Evolutionary conservation across 352 stramenopile genomes (phyloP).

Genomic region (Pythium aristosporum): DNA sequence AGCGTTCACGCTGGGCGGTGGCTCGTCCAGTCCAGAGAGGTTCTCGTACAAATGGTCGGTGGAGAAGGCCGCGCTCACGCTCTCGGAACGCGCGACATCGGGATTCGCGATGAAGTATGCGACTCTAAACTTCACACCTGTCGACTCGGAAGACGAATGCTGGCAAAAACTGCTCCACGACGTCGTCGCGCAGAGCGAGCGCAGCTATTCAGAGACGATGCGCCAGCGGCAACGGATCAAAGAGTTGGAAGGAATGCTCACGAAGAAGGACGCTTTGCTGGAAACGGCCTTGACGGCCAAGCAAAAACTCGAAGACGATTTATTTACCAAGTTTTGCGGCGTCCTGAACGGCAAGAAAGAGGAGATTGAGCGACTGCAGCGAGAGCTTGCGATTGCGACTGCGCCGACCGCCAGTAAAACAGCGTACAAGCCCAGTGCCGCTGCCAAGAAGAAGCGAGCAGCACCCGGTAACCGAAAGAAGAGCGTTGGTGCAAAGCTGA

Average conservation of each 20-base stretch:
- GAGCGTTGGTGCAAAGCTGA: constrained; percentile 35
- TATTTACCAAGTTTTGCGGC: constrained; percentile 46
- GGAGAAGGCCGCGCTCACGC: constrained; percentile 34
- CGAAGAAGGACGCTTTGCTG: constrained; percentile 46
- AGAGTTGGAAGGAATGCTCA: constrained; percentile 36
- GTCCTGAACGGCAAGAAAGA: constrained; percentile 67
- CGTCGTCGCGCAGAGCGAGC: constrained; percentile 22
- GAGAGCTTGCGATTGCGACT: constrained; percentile 28
- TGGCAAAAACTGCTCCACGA: constrained; percentile 38
- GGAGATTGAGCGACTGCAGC: constrained; percentile 45
- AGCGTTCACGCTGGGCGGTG: constrained; percentile 10
- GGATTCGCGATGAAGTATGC: constrained; percentile 60
- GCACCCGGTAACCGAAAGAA: constrained; percentile 21
- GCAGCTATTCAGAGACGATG: constrained; percentile 12
- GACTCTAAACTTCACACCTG: constrained; percentile 28
- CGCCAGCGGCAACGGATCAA: constrained; percentile 26
- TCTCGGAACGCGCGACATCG: constrained; percentile 40
- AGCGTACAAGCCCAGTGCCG: constrained; percentile 3
- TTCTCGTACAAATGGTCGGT: constrained; percentile 53
- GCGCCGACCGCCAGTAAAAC: constrained; percentile 3
- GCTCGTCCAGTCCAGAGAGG: background rate
- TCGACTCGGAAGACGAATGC: constrained; percentile 10
- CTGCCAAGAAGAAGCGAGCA: constrained; percentile 23
- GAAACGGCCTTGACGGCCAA: constrained; percentile 41
- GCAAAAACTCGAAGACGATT: constrained; percentile 40